Percentiles rank a stretch among this genome's conserved stretches.
Evolutionary conservation across 2,329 filamentous ascomycete genomes (phyloP).

Genomic region (Fusarium sp.): DNA sequence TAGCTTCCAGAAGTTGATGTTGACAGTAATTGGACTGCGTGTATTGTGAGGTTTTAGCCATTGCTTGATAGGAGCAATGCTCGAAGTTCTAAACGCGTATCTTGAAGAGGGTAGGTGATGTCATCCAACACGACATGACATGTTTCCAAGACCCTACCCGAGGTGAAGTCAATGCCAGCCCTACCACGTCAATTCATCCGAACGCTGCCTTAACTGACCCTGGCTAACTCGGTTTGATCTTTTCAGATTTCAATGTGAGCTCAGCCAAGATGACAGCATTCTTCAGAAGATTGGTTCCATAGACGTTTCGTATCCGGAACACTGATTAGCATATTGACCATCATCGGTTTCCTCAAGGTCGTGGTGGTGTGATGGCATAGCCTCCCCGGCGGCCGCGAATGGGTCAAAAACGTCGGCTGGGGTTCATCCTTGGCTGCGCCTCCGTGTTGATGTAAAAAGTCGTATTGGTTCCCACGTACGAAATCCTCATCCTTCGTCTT

Average conservation of each 20-base stretch:
- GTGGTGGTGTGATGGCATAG: constrained; percentile 5
- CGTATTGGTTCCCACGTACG: constrained; percentile 4
- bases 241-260: not conserved
- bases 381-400: not conserved
- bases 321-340: not conserved
- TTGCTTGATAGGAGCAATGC: constrained; percentile 8
- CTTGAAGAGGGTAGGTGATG: constrained; percentile 18
- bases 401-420: not conserved
- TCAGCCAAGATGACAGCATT: not conserved
- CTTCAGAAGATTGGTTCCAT: not conserved
- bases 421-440: not conserved
- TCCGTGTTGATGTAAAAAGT: not conserved
- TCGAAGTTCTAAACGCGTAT: not conserved
- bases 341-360: not conserved
- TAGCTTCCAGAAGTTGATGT: constrained; percentile 46
- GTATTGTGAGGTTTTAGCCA: not conserved
- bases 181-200: not conserved
- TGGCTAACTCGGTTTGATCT: not conserved
- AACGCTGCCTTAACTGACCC: not conserved
- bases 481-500: constrained; percentile 62
- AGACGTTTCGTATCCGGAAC: not conserved
- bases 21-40: constrained; percentile 28
- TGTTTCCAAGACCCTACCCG: not conserved
- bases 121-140: constrained; percentile 19
- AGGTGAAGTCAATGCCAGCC: not conserved